Percentiles rank a stretch among this genome's conserved stretches.
Evolutionary conservation across 192 early-diverging fungal genomes (phyloP).

Genomic region (Tieghemiomyces parasiticus): DNA sequence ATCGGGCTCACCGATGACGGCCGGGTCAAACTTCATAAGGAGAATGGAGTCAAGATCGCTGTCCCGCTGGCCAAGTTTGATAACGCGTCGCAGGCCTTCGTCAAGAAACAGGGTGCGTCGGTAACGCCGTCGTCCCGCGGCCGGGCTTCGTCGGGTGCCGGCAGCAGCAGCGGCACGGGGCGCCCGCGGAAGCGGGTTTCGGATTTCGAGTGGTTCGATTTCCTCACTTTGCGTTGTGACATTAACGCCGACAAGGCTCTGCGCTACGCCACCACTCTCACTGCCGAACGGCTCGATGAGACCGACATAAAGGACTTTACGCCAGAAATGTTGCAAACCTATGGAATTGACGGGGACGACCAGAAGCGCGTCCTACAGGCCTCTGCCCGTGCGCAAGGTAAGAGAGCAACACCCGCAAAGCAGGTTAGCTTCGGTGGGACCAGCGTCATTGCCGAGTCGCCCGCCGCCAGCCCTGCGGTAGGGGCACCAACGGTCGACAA

Average conservation of each 20-base stretch:
- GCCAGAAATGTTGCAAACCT: constrained; percentile 49
- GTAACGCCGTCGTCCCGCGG: background rate
- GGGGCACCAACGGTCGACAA: no score
- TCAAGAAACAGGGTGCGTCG: background rate
- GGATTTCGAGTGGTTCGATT: constrained; percentile 89
- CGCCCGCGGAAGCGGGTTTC: constrained; percentile 30
- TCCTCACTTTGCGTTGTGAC: constrained; percentile 65
- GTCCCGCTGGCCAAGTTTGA: constrained; percentile 78
- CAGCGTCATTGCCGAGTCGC: constrained; percentile 17
- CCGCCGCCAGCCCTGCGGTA: constrained; percentile 8
- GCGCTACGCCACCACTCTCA: constrained; percentile 71
- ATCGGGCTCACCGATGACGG: constrained; percentile 54
- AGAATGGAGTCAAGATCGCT: constrained; percentile 86
- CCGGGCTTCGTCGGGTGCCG: background rate
- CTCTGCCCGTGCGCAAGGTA: constrained; percentile 26
- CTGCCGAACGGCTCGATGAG: constrained; percentile 74
- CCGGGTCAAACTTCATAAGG: constrained; percentile 84
- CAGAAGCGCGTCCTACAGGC: constrained; percentile 57
- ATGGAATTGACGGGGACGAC: constrained; percentile 77
- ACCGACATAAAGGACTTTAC: constrained; percentile 60
- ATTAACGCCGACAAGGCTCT: constrained; percentile 58
- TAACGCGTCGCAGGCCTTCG: background rate
- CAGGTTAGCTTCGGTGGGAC: constrained; percentile 22
- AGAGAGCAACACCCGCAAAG: constrained; percentile 20
- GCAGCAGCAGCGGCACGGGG: no score